A percentile compares a stretch with the other conserved stretches of the same genome.
These are phyloP conservation scores for Pseudotsuga menziesii DNA, from an alignment of 75 land plant species.

Conservation along the genomic window DNA sequence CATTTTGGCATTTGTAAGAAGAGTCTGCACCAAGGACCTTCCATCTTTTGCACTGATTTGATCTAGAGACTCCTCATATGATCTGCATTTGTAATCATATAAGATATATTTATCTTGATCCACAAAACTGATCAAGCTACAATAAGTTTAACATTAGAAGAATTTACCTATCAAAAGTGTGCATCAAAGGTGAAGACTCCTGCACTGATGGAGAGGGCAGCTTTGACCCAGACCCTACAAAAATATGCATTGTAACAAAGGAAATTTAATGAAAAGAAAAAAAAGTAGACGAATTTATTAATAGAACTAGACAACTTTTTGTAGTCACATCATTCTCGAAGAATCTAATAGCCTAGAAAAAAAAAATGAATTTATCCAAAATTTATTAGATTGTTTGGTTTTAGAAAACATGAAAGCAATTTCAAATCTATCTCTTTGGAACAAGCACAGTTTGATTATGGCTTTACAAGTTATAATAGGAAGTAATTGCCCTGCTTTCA, in stretches of 20 bases:
- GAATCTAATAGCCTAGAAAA: not conserved
- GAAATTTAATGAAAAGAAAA: not conserved
- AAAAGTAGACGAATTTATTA: too few relatives aligned
- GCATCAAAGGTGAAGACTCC: constrained; percentile 11
- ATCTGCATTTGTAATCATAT: constrained; percentile 20
- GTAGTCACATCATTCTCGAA: not conserved
- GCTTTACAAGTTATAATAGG: too few relatives aligned
- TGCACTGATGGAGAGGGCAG: not conserved
- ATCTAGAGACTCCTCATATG: constrained; percentile 15
- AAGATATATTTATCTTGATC: constrained; percentile 1
- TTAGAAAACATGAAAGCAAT: too few relatives aligned
- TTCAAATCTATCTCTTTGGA: too few relatives aligned
- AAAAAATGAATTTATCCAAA: not conserved
- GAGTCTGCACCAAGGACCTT: constrained; percentile 29
- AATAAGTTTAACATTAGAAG: not conserved
- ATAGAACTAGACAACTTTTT: not conserved
- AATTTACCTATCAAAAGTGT: constrained; percentile 5
- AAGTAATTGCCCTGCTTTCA: too few relatives aligned
- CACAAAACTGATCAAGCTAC: not conserved
- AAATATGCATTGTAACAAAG: not conserved
- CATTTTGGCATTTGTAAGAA: constrained; percentile 29
- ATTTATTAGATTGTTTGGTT: not conserved
- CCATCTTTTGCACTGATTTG: constrained; percentile 31
- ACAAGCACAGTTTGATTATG: too few relatives aligned
- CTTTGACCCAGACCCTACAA: not conserved